Evolutionary conservation across 805 yeast species (phyloP), one percentile per base, ranked within the genome.

Genomic region (Yamadazyma nakazawae): DNA sequence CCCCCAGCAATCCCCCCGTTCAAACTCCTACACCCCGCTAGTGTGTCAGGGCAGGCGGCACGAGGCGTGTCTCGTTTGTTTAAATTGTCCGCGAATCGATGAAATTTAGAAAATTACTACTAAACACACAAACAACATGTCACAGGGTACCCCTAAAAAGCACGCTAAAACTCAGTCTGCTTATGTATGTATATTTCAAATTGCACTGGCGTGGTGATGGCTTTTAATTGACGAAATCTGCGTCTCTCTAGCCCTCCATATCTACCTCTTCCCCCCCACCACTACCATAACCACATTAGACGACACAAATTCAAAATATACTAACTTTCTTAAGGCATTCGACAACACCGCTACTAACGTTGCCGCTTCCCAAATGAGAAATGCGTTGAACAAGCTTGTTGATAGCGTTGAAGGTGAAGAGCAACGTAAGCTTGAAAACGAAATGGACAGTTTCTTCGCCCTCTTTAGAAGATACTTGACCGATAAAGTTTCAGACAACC

Each of bases 351-450:
- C 96, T 40, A 88, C 96, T 47, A 88, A 88, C 53, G 94, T 90
- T 52, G 96, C 98, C 25, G 97, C 98, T 5, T 85, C 96, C 53
- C 97, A 89, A 70, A 94, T 92, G 98, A 84, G 98, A 64, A 92
- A 94, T 66, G 92, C 96, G 1, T 80, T 94, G 69, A 92, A 92
- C 79, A 81, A 79, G 67, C 75, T 92, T 64, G 84, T 91, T 42
- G 98, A 92, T 67, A 77, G 90, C n/a, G 86, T 88, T 46, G 66
- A 70, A 17, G 85, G 76, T 56, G 54, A 65, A 28, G 75, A 72
- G 14, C 80, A 76, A 58, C 63, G 61, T 51, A 78, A 78, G 57
- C 90, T 94, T 61, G 97, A 92, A 68, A 78, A 76, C 57, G 95
- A 91, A 69, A 84, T 92, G 96, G 98, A 94, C 70, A 82, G 90